Percentiles rank a stretch among this genome's conserved stretches.
Conservation (phyloP, 176 grass and related monocot genomes). For the Poa annua region DNA sequence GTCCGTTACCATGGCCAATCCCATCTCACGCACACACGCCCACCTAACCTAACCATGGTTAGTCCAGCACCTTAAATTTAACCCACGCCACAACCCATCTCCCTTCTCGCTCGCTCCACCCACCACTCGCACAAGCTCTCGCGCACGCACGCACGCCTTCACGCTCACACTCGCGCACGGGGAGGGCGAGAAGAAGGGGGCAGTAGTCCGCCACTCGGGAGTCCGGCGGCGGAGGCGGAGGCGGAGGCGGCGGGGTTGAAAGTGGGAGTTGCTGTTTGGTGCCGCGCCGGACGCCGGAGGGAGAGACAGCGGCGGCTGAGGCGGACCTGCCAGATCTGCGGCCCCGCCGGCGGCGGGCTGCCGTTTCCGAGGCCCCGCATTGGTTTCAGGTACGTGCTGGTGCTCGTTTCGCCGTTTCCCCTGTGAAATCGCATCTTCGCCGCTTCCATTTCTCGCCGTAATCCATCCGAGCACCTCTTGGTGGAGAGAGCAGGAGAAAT, state of each 20-base stretch:
- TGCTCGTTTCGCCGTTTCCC: neutral
- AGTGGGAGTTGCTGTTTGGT: neutral
- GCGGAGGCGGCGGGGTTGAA: neutral
- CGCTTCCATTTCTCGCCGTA: neutral
- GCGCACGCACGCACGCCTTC: constrained; percentile 24
- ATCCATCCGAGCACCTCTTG: neutral
- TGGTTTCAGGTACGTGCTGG: constrained; percentile 35
- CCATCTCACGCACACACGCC: neutral
- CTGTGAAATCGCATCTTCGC: neutral
- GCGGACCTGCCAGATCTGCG: constrained; percentile 47
- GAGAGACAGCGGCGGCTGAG: neutral
- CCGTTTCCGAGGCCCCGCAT: constrained; percentile 39
- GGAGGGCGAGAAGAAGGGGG: neutral
- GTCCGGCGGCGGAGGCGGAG: neutral
- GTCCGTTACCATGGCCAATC: constrained; percentile 15
- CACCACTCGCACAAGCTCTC: constrained; percentile 1
- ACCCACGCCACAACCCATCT: constrained; percentile 19
- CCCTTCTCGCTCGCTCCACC: neutral
- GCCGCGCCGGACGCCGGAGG: neutral
- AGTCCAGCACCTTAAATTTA: constrained; percentile 5
- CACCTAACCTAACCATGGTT: constrained; percentile 35
- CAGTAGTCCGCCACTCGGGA: neutral
- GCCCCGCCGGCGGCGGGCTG: constrained; percentile 30
- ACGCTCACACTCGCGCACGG: constrained; percentile 8
- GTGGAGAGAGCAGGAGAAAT: neutral